phyloP scores from a whole-genome alignment of 345 rosid species.

The Limnanthes douglasii region DNA sequence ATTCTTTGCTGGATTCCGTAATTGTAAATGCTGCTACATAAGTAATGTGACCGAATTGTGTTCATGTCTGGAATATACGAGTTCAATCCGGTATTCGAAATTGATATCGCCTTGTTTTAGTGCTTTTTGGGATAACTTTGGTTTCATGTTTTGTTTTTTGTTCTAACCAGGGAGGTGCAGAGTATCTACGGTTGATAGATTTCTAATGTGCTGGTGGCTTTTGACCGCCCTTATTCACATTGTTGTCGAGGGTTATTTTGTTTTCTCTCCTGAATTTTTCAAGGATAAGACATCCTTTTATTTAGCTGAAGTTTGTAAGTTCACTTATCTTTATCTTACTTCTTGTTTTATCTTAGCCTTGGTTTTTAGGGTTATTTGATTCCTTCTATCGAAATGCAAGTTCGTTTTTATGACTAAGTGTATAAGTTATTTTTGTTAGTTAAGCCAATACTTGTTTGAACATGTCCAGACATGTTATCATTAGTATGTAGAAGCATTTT shows the following conservation, averaged over 20 bases:
- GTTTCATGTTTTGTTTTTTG: background rate
- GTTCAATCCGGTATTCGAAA: background rate
- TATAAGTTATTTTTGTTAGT: no score
- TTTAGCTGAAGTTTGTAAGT: slow-evolving; percentile 94
- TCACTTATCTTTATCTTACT: background rate
- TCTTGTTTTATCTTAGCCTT: background rate
- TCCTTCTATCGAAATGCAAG: no score
- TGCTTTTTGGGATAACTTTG: background rate
- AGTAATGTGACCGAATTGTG: background rate
- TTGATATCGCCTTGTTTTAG: background rate
- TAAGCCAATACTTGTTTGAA: no score
- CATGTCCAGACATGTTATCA: no score
- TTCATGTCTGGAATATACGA: background rate
- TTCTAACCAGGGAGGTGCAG: slow-evolving; percentile 19
- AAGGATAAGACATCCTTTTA: slow-evolving; percentile 54
- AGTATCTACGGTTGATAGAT: slow-evolving; percentile 31
- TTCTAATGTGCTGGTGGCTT: slow-evolving; percentile 97
- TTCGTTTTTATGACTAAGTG: no score
- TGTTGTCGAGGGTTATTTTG: slow-evolving; percentile 82
- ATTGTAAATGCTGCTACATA: background rate
- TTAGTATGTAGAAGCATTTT: no score
- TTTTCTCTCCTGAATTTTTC: slow-evolving; percentile 75
- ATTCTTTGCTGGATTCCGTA: background rate
- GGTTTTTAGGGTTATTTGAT: no score
- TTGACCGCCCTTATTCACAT: slow-evolving; percentile 87